phyloP scores from a whole-genome alignment of 73 alveolate genomes.

The Vitrella brassicaformis region DNA sequence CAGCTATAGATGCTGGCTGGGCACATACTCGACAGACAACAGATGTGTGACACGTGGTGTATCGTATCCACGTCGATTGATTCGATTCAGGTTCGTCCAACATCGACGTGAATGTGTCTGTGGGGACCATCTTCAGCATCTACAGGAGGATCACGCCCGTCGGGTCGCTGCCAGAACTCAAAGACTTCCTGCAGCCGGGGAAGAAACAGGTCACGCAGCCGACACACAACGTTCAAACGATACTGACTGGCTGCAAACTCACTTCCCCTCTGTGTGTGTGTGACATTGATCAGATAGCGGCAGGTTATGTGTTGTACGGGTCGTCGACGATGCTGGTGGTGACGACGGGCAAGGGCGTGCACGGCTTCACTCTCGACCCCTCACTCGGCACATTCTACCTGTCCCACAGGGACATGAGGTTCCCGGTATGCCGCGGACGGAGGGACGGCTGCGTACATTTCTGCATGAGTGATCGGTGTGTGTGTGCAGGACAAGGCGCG shows the following conservation, averaged over 20 bases:
- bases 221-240: too few species aligned
- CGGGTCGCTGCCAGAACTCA: neutral
- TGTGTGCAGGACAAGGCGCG: conserved; percentile 9
- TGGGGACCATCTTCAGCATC: conserved; percentile 18
- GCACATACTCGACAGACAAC: too few species aligned
- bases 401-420: conserved; percentile 5
- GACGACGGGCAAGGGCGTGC: conserved; percentile 6
- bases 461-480: too few species aligned
- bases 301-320: conserved; percentile 26
- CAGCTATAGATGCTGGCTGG: too few species aligned
- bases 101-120: conserved; percentile 27
- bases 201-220: neutral
- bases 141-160: conserved; percentile 2
- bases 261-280: neutral
- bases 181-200: neutral
- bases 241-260: too few species aligned
- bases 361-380: conserved; percentile 32
- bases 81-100: conserved; percentile 10
- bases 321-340: conserved; percentile 18
- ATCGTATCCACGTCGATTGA: too few species aligned
- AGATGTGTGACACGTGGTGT: too few species aligned
- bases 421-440: neutral
- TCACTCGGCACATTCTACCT: conserved; percentile 40
- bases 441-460: too few species aligned
- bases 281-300: conserved; percentile 3